Evolutionary conservation across 768 basidiomycete species (phyloP).

Genomic region (Mycena rosella): DNA sequence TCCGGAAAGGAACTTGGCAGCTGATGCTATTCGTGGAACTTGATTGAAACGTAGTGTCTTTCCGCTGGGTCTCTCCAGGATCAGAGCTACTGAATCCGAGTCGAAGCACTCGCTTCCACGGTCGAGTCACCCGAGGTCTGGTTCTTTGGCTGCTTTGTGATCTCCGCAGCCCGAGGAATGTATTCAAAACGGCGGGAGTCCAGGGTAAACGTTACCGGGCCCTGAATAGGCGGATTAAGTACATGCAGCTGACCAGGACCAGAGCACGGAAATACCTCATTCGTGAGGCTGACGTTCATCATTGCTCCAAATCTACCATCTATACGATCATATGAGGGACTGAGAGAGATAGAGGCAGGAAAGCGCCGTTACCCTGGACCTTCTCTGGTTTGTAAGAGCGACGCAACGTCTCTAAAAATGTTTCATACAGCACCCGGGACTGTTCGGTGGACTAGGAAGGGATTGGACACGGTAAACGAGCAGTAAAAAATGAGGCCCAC

Average conservation of each 20-base stretch:
- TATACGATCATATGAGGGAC: slow-evolving; percentile 45
- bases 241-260: slow-evolving; percentile 51
- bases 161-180: slow-evolving; percentile 39
- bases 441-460: slow-evolving; percentile 68
- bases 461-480: background rate
- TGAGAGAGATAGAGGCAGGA: slow-evolving; percentile 11
- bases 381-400: slow-evolving; percentile 77
- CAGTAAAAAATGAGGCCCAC: slow-evolving; percentile 53
- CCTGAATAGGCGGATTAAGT: slow-evolving; percentile 68
- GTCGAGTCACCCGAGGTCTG: slow-evolving; percentile 24
- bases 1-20: background rate
- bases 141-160: background rate
- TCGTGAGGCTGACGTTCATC: slow-evolving; percentile 92
- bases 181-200: slow-evolving; percentile 88
- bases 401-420: slow-evolving; percentile 78
- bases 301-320: slow-evolving; percentile 97
- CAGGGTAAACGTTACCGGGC: slow-evolving; percentile 87
- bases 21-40: slow-evolving; percentile 4
- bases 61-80: no score
- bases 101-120: background rate
- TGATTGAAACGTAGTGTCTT: background rate
- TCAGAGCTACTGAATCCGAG: slow-evolving; percentile 15
- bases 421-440: slow-evolving; percentile 77
- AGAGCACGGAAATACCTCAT: slow-evolving; percentile 70
- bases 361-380: slow-evolving; percentile 72